Evolutionary conservation across 1,284 basidiomycete genomes (phyloP), one percentile per base, ranked within the genome.

Genomic region (Marasmius fiardii): DNA sequence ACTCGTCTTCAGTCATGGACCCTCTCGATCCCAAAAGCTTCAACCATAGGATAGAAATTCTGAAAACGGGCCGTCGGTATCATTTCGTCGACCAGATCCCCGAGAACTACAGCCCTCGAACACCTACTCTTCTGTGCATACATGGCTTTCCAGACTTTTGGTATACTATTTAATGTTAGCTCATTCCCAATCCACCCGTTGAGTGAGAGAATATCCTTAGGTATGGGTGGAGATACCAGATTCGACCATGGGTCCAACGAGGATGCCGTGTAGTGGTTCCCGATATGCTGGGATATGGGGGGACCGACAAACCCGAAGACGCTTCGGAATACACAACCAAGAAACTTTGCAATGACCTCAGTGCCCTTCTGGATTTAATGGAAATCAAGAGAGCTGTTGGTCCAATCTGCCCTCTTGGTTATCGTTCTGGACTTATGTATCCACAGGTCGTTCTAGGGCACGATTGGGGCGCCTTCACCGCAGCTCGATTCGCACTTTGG

Each of bases 61-160:
- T 89, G 7, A 73, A 80, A 8, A 86, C 85, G 0, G 84, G 85
- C 4, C 71, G 76, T 24, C 74, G 71, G 4, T 89, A 89, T 61
- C 84, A 86, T 61, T 88, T 85, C 65, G 74, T 88, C 43, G 88
- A 90, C 67, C 78, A 89, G 66, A 59, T 73, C 34, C 83, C 85
- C 6, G 60, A 57, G 11, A 60, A 70, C 49, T 74, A 78, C 60
- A 67, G 77, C 56, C 66, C 71, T 21, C 64, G 66, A n/a, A 71
- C 70, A 12, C 71, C 71, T 1, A 82, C 85, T 1, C 60, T 90
- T 4, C 73, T 90, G n/a, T 85, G 84, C 63, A 60, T 90, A 18
- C 88, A 90, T 64, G 88, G 88, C 1, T 90, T 90, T 64, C 88
- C 88, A 11, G 88, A 90, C 62, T 68, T 80, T 43, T 86, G 83